phyloP scores from a whole-genome alignment of 441 rosid genomes.

The Eugenia klotzschiana region DNA sequence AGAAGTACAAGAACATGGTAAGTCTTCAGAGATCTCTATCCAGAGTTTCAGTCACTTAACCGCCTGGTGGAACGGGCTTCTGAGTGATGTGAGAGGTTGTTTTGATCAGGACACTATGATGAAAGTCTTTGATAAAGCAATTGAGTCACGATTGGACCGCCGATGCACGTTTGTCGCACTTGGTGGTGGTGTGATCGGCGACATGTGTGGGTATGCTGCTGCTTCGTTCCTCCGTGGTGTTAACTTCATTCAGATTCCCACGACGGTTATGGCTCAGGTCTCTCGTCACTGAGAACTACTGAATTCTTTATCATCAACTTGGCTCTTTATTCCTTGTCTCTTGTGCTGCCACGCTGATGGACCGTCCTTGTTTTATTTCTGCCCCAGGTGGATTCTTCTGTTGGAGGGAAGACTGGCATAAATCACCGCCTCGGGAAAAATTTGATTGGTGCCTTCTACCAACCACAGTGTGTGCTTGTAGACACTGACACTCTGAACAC shows the following conservation, averaged over 20 bases:
- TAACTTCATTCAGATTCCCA: slow-evolving; percentile 92
- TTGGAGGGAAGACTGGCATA: slow-evolving; percentile 95
- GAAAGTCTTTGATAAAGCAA: slow-evolving; percentile 94
- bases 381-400: slow-evolving; percentile 85
- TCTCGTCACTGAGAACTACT: background rate
- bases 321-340: background rate
- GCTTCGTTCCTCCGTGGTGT: slow-evolving; percentile 91
- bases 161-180: slow-evolving; percentile 82
- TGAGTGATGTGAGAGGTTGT: background rate
- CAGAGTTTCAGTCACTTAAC: background rate
- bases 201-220: slow-evolving; percentile 96
- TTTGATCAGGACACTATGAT: slow-evolving; percentile 54
- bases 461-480: slow-evolving; percentile 84
- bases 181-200: slow-evolving; percentile 96
- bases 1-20: slow-evolving; percentile 81
- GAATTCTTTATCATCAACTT: background rate
- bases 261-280: slow-evolving; percentile 98
- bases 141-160: slow-evolving; percentile 76
- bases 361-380: background rate
- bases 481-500: slow-evolving; percentile 86
- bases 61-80: background rate
- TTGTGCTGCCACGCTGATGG: background rate
- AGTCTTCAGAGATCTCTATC: background rate
- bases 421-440: slow-evolving; percentile 91
- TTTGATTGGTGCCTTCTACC: slow-evolving; percentile 93